Base-by-base conservation (phyloP, 768 basidiomycete genomes). In the Lactarius tabidus region DNA sequence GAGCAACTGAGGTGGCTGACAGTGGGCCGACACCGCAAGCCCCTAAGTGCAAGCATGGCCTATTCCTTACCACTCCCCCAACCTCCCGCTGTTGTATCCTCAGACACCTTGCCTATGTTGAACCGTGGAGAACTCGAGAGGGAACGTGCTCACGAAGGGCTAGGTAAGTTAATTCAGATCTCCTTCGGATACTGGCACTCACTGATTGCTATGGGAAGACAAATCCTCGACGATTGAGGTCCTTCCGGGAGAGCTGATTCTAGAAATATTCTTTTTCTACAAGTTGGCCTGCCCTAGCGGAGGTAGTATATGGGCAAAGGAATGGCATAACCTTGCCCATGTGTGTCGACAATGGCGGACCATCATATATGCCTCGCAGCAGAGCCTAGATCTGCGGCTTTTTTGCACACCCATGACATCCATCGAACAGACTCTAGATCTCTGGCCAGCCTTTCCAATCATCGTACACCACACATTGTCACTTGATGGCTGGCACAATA, bases 161-260 rank as follows among this genome's bases (percentile, higher is more conserved):
- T 35, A 48, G 48, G 59, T 36, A 59, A 59, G 43, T 5, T 23
- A 4, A 45, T 45, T 45, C 43, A 10, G n/a, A n/a, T 17, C 15
- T 9, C 43, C 8, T 43, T 20, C 43, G 4, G 41, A 45, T 10
- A 9, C n/a, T 28, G 29, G 26, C 57, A 59, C 43, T 38, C 48
- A 51, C 48, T 51, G 48, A 51, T 51, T 12, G 43, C 9, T 45
- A 45, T 51, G 10, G 5, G 31, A 29, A 33, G 43, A 20, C n/a
- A 51, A 45, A 45, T 23, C n/a, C n/a, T n/a, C 23, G 23, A 62
- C 41, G 23, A 57, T 63, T 20, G 56, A 57, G 1, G 35, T 6
- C 33, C 28, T 63, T 28, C 62, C 62, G 4, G 62, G 52, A 33
- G 56, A 63, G n/a, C 36, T 63, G 7, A 26, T 63, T 31, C 7